phyloP scores from a whole-genome alignment of 192 early-diverging fungal species.

The Podila clonocystis region DNA sequence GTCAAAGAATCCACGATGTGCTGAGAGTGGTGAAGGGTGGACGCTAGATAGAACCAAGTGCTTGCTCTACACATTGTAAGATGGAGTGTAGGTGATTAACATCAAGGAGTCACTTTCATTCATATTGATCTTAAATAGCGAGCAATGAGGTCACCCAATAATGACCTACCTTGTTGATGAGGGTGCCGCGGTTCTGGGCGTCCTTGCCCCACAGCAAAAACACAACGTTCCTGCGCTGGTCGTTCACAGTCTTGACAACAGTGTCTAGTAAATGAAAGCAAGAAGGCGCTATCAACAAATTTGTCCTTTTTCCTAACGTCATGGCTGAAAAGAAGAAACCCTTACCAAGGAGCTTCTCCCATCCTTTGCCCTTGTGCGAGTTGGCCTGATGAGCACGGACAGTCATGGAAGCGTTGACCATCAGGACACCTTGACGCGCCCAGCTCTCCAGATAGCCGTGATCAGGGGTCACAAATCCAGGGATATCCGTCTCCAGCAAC shows the following conservation, averaged over 20 bases:
- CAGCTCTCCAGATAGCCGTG: constrained; percentile 88
- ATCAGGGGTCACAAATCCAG: constrained; percentile 71
- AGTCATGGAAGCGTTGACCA: constrained; percentile 90
- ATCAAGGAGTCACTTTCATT: too few species aligned
- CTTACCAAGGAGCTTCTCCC: constrained; percentile 72
- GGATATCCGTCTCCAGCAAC: constrained; percentile 77
- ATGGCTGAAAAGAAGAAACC: constrained; percentile 55
- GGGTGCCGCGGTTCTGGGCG: constrained; percentile 86
- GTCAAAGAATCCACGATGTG: constrained; percentile 88
- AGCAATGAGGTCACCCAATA: background rate
- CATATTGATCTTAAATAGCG: background rate
- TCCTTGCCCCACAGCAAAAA: constrained; percentile 95
- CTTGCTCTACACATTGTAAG: constrained; percentile 51
- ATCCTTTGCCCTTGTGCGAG: constrained; percentile 85
- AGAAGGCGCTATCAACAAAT: too few species aligned
- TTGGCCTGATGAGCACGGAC: constrained; percentile 83
- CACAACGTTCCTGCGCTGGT: constrained; percentile 70
- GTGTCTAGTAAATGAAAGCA: constrained; percentile 62
- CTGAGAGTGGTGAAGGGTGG: constrained; percentile 94
- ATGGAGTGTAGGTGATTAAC: too few species aligned
- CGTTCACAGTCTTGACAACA: constrained; percentile 78
- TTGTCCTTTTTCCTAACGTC: too few species aligned
- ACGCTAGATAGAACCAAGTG: constrained; percentile 86
- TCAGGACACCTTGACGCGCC: constrained; percentile 87
- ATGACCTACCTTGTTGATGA: constrained; percentile 66